These are phyloP conservation scores for Paramyrothecium sp. DNA, from an alignment of 2,329 filamentous ascomycete species.

Conservation along the genomic window DNA sequence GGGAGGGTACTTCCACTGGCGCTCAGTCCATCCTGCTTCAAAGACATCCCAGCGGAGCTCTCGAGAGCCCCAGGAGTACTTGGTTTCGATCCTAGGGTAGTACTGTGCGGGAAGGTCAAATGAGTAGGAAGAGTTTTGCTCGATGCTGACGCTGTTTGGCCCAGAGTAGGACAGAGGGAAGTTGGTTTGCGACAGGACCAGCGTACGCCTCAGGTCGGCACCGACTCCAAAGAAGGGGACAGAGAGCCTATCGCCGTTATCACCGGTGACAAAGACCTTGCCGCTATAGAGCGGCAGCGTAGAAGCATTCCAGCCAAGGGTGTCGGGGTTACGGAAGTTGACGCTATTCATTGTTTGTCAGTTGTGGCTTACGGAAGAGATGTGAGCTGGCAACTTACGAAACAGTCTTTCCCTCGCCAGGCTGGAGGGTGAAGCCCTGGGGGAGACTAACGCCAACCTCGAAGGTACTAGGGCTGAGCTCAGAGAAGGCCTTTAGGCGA, in stretches of 20 bases:
- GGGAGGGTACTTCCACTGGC: background rate
- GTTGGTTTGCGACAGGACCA: background rate
- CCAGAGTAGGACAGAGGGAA: constrained; percentile 12
- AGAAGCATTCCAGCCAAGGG: background rate
- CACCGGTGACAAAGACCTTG: constrained; percentile 26
- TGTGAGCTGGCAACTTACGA: background rate
- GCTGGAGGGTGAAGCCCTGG: background rate
- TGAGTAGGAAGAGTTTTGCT: background rate
- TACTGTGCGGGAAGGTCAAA: constrained; percentile 2
- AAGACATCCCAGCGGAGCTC: background rate
- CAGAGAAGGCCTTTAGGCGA: background rate
- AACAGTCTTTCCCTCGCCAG: background rate
- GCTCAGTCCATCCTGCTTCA: background rate
- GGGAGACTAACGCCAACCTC: constrained; percentile 1
- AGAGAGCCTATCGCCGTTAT: constrained; percentile 26
- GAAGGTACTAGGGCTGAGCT: constrained; percentile 9
- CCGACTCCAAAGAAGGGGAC: constrained; percentile 21
- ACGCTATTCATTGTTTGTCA: background rate
- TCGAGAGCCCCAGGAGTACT: background rate
- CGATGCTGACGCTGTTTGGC: background rate
- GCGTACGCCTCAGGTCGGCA: background rate
- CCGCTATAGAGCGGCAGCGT: constrained; percentile 31
- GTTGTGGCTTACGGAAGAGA: too few species aligned
- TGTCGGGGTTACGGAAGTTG: background rate
- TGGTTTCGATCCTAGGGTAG: constrained; percentile 9